These are phyloP conservation scores for Colletotrichum sublineola DNA, from an alignment of 2,329 filamentous ascomycete genomes.

Conservation along the genomic window DNA sequence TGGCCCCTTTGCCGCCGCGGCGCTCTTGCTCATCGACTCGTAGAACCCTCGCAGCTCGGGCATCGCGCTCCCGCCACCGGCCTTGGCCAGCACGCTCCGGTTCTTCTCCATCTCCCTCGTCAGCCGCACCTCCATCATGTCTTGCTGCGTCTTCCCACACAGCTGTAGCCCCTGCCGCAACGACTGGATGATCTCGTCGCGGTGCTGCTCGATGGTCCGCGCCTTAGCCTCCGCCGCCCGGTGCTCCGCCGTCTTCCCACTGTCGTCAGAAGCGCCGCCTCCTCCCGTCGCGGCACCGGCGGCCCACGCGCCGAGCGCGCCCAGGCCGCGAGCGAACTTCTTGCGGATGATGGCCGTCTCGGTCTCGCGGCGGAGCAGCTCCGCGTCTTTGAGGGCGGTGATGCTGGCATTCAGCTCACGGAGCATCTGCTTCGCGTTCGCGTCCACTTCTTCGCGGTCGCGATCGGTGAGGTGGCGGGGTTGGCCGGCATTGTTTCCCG, in stretches of 20 bases:
- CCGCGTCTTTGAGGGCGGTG: constrained; percentile 82
- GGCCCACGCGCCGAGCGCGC: constrained; percentile 74
- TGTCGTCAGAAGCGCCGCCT: constrained; percentile 52
- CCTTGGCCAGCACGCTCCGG: constrained; percentile 85
- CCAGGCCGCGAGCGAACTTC: constrained; percentile 75
- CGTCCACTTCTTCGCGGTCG: constrained; percentile 89
- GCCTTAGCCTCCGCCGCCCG: constrained; percentile 77
- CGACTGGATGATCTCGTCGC: constrained; percentile 88
- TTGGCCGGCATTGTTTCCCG: constrained; percentile 49
- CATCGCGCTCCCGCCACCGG: constrained; percentile 54
- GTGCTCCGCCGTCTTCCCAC: constrained; percentile 73
- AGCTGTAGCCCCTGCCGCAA: constrained; percentile 81
- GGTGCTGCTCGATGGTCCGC: constrained; percentile 75
- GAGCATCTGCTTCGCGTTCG: constrained; percentile 86
- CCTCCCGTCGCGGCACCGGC: constrained; percentile 70
- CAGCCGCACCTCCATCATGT: constrained; percentile 93
- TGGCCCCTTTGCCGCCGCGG: constrained; percentile 32
- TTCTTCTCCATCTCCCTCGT: constrained; percentile 89
- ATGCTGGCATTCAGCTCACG: constrained; percentile 89
- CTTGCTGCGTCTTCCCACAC: constrained; percentile 82
- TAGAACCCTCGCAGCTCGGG: constrained; percentile 44
- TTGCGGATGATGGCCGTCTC: constrained; percentile 77
- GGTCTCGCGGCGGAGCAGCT: constrained; percentile 84
- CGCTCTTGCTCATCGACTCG: constrained; percentile 44
- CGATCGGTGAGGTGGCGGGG: constrained; percentile 77